A percentile compares a stretch with the other conserved stretches of the same genome.
Conservation (phyloP, 2,329 filamentous ascomycete species). For the Knufia fluminis region DNA sequence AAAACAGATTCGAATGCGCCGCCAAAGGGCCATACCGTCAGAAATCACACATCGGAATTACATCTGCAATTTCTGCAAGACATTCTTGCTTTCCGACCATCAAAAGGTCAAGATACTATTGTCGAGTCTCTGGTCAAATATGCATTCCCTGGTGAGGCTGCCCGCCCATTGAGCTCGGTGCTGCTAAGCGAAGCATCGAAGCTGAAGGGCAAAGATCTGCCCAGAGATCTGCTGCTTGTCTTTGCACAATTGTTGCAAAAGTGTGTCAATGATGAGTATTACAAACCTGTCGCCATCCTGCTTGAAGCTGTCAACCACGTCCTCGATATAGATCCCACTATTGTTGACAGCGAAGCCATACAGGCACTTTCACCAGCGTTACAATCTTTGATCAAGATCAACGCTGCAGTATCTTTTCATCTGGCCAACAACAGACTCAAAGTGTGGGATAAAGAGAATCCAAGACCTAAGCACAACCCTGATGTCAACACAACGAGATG, state of each 20-base stretch:
- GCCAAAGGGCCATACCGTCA: slow-evolving; percentile 10
- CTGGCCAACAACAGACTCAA: slow-evolving; percentile 36
- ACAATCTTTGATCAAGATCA: slow-evolving; percentile 42
- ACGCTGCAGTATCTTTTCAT: slow-evolving; percentile 44
- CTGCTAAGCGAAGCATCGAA: slow-evolving; percentile 43
- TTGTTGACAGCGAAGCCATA: slow-evolving; percentile 30
- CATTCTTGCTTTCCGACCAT: slow-evolving; percentile 47
- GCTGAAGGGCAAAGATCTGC: slow-evolving; percentile 36
- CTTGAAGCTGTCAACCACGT: slow-evolving; percentile 34
- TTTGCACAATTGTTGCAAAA: slow-evolving; percentile 48
- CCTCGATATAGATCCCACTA: slow-evolving; percentile 31
- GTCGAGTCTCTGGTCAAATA: slow-evolving; percentile 46
- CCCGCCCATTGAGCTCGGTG: slow-evolving; percentile 43
- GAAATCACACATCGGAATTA: slow-evolving; percentile 21
- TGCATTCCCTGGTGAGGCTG: slow-evolving; percentile 44
- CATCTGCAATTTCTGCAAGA: slow-evolving; percentile 41
- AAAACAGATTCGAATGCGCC: slow-evolving; percentile 24
- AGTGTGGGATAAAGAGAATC: slow-evolving; percentile 32
- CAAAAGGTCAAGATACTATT: slow-evolving; percentile 39
- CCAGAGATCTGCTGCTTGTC: slow-evolving; percentile 40
- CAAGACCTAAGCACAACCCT: slow-evolving; percentile 34
- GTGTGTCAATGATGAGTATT: slow-evolving; percentile 46
- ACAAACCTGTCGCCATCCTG: slow-evolving; percentile 34
- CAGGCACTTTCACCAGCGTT: slow-evolving; percentile 32
- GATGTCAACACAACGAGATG: slow-evolving; percentile 47